phyloP scores from a whole-genome alignment of 2,329 filamentous ascomycete genomes.

The Neophaeococcomyces mojaviensis region DNA sequence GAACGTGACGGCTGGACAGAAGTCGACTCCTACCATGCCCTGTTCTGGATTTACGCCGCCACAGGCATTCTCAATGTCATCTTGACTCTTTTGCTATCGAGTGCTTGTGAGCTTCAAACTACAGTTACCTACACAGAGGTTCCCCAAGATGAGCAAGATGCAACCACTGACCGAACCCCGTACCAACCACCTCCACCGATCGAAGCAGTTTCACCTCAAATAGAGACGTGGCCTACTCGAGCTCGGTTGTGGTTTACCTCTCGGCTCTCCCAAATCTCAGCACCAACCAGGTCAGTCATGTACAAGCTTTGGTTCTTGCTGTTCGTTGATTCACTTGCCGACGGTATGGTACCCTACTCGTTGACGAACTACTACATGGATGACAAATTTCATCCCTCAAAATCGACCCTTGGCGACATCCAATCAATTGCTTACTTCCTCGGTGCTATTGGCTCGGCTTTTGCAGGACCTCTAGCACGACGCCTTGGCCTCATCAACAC shows the following conservation, averaged over 20 bases:
- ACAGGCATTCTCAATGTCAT: conserved; percentile 49
- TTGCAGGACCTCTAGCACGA: conserved; percentile 51
- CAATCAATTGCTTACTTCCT: conserved; percentile 49
- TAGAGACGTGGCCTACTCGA: conserved; percentile 1
- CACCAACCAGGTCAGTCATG: conserved; percentile 51
- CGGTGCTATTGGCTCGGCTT: conserved; percentile 46
- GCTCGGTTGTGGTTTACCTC: conserved; percentile 12
- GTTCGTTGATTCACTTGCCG: conserved; percentile 56
- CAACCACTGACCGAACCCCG: background rate
- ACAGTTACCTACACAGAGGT: conserved; percentile 21
- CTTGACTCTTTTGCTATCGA: conserved; percentile 41
- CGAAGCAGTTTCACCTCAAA: background rate
- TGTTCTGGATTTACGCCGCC: conserved; percentile 51
- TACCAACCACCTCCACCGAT: conserved; percentile 5
- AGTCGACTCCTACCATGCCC: conserved; percentile 47
- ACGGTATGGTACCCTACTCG: conserved; percentile 56
- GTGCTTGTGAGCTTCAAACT: conserved; percentile 43
- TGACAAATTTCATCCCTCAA: conserved; percentile 47
- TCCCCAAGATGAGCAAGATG: conserved; percentile 19
- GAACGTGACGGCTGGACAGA: conserved; percentile 42
- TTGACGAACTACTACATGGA: conserved; percentile 54
- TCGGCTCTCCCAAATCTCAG: conserved; percentile 48
- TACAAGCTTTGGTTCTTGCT: conserved; percentile 59
- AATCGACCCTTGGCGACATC: conserved; percentile 55
- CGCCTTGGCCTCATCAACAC: conserved; percentile 57